phyloP scores from a whole-genome alignment of 2,329 filamentous ascomycete species.

The Colletotrichum sp. region DNA sequence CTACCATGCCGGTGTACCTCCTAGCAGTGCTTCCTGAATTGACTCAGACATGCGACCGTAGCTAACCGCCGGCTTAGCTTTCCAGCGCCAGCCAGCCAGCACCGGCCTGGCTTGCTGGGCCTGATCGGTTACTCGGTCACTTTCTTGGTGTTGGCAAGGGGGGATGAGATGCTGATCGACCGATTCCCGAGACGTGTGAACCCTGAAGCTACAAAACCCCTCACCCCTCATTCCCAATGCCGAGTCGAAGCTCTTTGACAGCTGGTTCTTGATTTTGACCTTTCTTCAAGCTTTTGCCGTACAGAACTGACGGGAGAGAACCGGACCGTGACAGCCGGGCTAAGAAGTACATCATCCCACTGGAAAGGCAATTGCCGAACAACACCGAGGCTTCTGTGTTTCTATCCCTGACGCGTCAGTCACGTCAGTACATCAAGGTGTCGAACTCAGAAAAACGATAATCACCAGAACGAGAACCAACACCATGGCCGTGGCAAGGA shows the following conservation, averaged over 20 bases:
- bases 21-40: not conserved
- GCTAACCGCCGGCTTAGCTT: not conserved
- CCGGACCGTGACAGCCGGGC: not conserved
- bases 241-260: not conserved
- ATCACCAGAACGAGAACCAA: not conserved
- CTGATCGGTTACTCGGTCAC: not conserved
- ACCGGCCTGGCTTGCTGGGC: not conserved
- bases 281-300: not conserved
- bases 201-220: slow-evolving; percentile 18
- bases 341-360: not conserved
- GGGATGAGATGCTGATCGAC: not conserved
- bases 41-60: slow-evolving; percentile 1
- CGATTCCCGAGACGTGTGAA: not conserved
- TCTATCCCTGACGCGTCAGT: not conserved
- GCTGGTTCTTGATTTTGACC: not conserved
- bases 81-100: not conserved
- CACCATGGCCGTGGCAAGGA: not conserved
- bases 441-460: not conserved
- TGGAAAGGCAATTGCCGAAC: not conserved
- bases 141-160: not conserved
- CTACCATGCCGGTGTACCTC: not conserved
- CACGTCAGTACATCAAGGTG: not conserved
- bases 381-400: not conserved
- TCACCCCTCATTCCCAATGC: not conserved
- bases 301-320: not conserved